Base-by-base conservation (phyloP, 768 basidiomycete species). In the Boletus sp. region DNA sequence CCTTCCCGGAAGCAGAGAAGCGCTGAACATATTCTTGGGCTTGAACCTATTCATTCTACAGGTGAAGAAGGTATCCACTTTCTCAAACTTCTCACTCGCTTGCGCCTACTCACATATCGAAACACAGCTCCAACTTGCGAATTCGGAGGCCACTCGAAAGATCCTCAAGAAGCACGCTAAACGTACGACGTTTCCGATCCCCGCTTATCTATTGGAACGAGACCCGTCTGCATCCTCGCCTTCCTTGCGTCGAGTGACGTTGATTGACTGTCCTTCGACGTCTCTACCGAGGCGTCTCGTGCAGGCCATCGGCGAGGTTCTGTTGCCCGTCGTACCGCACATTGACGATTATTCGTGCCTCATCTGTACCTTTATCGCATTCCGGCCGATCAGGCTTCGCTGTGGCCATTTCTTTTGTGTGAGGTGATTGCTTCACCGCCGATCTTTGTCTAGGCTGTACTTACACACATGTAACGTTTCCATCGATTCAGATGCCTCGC, bases 151-250 rank as follows among this genome's bases (percentile, higher is more conserved):
- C 2, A 90, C 88, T 3, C 84, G 93, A 36, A 97, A 97, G 75
- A 94, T 94, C 57, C 81, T 96, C 50, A 96, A 96, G 79, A 97
- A 97, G 68, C 94, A 95, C 67, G 81, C 90, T 30, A 96, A 96
- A 68, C 85, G 92, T 4, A 96, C 94, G 0, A 85, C 90, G 0
- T 76, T 98, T 9, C 88, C 90, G 1, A 78, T 89, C 61, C 80
- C 86, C 2, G 58, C 58, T 12, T 56, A 68, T 51, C 54, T 65
- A 15, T 51, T 72, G 54, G 67, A 53, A 2, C 69, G 41, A 35
- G 62, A 57, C 52, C 57, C 35, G 11, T 60, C 58, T 15, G 18
- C 52, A 5, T 46, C 60, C 24, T 60, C 41, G 28, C 49, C 51
- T 64, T 49, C 54, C 56, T 30, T 64, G 37, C 67, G 76, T 18